These are phyloP conservation scores for Melampsora larici-populina DNA, from an alignment of 1,284 basidiomycete species.

Conservation along the genomic window DNA sequence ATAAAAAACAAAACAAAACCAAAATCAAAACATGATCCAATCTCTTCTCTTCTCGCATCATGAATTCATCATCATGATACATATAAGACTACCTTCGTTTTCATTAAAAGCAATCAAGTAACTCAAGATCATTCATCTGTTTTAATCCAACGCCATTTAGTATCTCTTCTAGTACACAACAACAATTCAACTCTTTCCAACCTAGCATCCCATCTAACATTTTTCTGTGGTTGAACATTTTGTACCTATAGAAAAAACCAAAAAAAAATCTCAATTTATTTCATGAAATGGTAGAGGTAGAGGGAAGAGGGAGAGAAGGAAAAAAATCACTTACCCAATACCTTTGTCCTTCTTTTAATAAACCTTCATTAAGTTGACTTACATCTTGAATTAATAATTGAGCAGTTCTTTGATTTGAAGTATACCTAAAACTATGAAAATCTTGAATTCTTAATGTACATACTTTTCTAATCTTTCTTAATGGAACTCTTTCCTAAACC, in stretches of 20 bases:
- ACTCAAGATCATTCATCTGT: not conserved
- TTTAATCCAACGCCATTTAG: slow-evolving; percentile 7
- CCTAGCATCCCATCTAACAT: slow-evolving; percentile 9
- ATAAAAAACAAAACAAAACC: no score
- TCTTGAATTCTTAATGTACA: slow-evolving; percentile 10
- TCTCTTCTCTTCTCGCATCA: no score
- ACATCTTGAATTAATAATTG: slow-evolving; percentile 30
- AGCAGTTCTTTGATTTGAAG: not conserved
- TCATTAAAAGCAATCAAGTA: no score
- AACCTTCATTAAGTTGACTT: slow-evolving; percentile 1
- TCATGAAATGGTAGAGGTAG: not conserved
- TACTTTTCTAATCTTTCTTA: slow-evolving; percentile 5
- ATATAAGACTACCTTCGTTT: no score
- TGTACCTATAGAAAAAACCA: not conserved
- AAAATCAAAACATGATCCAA: no score
- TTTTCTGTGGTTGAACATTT: slow-evolving; percentile 29
- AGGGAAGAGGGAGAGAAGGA: not conserved
- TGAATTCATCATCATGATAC: no score
- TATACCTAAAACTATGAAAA: slow-evolving; percentile 1
- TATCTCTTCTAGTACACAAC: slow-evolving; percentile 21
- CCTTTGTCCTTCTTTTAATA: slow-evolving; percentile 24
- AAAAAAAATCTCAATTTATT: not conserved
- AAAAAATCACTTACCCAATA: slow-evolving; percentile 26
- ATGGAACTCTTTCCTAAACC: slow-evolving; percentile 16
- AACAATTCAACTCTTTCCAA: not conserved